phyloP scores from a whole-genome alignment of 352 stramenopile genomes.

The Pythium utonaiense region DNA sequence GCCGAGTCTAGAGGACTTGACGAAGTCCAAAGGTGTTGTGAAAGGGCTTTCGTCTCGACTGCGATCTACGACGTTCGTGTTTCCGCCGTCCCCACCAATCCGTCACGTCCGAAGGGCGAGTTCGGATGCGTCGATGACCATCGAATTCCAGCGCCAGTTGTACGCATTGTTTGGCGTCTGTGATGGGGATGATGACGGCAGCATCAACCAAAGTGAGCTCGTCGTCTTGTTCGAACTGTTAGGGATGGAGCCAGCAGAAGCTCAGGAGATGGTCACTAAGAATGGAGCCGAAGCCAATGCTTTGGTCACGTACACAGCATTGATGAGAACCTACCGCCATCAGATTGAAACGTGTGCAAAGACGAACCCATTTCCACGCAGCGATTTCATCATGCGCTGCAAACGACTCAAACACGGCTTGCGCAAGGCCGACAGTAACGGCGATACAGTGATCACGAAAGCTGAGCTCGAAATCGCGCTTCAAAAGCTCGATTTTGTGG shows the following conservation, averaged over 20 bases:
- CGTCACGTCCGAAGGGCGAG: constrained; percentile 1
- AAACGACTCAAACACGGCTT: constrained; percentile 46
- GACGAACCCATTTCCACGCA: constrained; percentile 14
- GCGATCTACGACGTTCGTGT: background rate
- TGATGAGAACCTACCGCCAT: constrained; percentile 6
- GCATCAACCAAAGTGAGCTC: constrained; percentile 26
- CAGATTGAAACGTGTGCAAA: constrained; percentile 1
- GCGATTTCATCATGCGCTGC: constrained; percentile 33
- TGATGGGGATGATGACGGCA: constrained; percentile 34
- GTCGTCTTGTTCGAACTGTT: constrained; percentile 26
- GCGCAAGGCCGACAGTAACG: constrained; percentile 36
- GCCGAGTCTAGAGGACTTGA: background rate
- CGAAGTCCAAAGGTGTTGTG: background rate
- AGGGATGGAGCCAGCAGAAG: constrained; percentile 16
- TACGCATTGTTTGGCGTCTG: constrained; percentile 30
- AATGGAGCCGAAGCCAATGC: background rate
- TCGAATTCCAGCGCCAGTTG: constrained; percentile 28
- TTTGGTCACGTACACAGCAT: too few species aligned
- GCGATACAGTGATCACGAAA: constrained; percentile 27
- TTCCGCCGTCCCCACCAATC: background rate
- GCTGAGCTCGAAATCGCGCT: constrained; percentile 49
- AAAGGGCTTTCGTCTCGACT: background rate
- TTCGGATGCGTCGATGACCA: background rate
- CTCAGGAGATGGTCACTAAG: background rate
- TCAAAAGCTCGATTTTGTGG: constrained; percentile 40